A percentile compares a stretch with the other conserved stretches of the same genome.
Evolutionary conservation across 129 eudicot species (phyloP).

Genomic region (Lactuca sativa): DNA sequence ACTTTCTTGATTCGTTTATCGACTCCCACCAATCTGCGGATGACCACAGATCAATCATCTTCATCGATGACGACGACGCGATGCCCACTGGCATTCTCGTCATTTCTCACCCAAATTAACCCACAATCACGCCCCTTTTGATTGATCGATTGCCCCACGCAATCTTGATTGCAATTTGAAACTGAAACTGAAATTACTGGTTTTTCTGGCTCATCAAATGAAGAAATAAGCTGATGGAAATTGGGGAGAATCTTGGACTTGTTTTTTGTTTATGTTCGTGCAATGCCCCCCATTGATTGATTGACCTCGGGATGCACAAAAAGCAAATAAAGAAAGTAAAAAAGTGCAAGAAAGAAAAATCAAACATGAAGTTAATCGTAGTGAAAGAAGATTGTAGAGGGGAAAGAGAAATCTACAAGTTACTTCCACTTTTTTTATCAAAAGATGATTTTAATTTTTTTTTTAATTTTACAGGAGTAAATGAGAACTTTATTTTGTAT

Average conservation of each 20-base stretch:
- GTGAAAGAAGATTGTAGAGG: conserved; percentile 20
- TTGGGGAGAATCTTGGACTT: conserved; percentile 5
- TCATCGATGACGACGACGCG: conserved; percentile 26
- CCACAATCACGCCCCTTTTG: background rate
- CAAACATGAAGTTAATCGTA: background rate
- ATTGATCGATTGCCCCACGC: conserved; percentile 1
- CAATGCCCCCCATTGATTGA: background rate
- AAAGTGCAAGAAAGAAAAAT: conserved; percentile 1
- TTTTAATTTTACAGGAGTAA: no score
- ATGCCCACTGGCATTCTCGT: conserved; percentile 27
- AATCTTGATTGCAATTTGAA: conserved; percentile 14
- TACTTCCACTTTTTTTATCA: background rate
- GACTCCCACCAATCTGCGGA: conserved; percentile 56
- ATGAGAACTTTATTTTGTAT: no score
- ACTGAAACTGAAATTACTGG: background rate
- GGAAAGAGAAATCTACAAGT: background rate
- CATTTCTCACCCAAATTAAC: conserved; percentile 13
- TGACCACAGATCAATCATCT: conserved; percentile 28
- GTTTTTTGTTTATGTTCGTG: background rate
- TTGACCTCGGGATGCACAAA: conserved; percentile 11
- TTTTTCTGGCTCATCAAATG: conserved; percentile 7
- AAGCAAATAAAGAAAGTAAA: background rate
- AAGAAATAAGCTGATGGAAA: conserved; percentile 18
- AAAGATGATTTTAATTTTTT: background rate
- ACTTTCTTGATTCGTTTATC: conserved; percentile 51